Evolutionary conservation across 352 stramenopile species (phyloP), one percentile per base, ranked within the genome.

Genomic region (Labyrinthula sp.): DNA sequence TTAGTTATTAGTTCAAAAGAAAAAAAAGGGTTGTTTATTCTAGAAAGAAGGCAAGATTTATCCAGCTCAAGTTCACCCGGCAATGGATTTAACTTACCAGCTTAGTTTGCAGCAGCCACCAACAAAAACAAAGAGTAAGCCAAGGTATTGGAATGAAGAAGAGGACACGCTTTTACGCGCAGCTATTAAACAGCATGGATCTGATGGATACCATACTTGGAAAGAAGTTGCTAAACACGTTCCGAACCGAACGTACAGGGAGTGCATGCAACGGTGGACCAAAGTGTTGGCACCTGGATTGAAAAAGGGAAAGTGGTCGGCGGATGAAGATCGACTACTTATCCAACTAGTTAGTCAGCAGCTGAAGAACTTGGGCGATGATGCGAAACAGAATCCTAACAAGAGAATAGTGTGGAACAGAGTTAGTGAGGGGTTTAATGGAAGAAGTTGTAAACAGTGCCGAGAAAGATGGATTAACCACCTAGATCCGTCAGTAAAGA

Each of bases 141-240:
- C 43, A 3, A 4, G 43, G 6, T 35, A 65, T 29, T 89, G 77
- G 76, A 82, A 66, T 5, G 71, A 74, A 30, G 71, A 86, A 18
- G 77, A 89, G 45, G 77, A 89, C 47, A 71, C 86, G 10, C 68
- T 72, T 9, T 59, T 89, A 22, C 67, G 73, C 1, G 15, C 69
- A 24, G 76, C 77, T 21, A 76, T 89, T 3, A 64, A 77, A 40
- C 76, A 73, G 56, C 69, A 82, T 34, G 72, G 72, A 30, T 73
- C 81, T 45, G 82, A 80, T 45, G n/a, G n/a, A n/a, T n/a, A n/a
- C n/a, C n/a, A n/a, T n/a, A 83, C 84, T 56, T 89, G 77, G 77
- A 87, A 88, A 41, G 72, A 74, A 10, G 87, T 89, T 45, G 75
- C 77, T 4, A 63, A 72, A 30, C 69, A 79, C 39, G 73, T 89